Conservation (phyloP, 2,329 filamentous ascomycete species). For the Chaetomium sp. region DNA sequence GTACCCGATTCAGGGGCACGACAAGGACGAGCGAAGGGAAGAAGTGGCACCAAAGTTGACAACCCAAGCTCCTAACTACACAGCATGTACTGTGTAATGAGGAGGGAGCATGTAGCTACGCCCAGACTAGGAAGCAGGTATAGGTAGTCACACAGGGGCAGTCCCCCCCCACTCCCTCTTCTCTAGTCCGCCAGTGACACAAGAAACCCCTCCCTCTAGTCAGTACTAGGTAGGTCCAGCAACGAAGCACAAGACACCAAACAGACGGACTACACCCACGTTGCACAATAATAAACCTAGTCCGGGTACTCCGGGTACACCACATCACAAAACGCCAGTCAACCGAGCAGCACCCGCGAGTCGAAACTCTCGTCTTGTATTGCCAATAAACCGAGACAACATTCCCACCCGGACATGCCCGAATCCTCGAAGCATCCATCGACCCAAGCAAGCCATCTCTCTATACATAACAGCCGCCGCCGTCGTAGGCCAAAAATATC, state of each 20-base stretch:
- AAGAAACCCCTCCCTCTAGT: not conserved
- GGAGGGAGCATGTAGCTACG: not conserved
- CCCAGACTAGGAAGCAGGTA: not conserved
- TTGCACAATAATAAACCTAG: not conserved
- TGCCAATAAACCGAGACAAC: not conserved
- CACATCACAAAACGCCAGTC: not conserved
- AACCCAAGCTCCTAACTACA: not conserved
- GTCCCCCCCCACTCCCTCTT: not conserved
- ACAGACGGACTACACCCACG: not conserved
- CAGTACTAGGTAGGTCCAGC: not conserved
- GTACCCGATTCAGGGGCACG: not conserved
- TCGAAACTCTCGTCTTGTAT: not conserved
- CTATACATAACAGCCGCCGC: not conserved
- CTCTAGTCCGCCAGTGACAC: not conserved
- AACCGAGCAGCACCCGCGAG: not conserved
- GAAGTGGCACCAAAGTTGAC: not conserved
- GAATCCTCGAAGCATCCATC: not conserved
- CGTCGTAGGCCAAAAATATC: no score
- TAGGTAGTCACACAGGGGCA: not conserved
- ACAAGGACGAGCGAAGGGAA: not conserved
- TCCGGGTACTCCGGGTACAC: not conserved
- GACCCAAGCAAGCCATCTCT: not conserved
- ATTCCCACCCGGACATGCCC: no score
- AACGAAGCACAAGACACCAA: conserved; percentile 1
- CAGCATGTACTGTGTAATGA: no score